Conservation (phyloP, 2,329 filamentous ascomycete genomes). For the Verticillium zaregamsianum region DNA sequence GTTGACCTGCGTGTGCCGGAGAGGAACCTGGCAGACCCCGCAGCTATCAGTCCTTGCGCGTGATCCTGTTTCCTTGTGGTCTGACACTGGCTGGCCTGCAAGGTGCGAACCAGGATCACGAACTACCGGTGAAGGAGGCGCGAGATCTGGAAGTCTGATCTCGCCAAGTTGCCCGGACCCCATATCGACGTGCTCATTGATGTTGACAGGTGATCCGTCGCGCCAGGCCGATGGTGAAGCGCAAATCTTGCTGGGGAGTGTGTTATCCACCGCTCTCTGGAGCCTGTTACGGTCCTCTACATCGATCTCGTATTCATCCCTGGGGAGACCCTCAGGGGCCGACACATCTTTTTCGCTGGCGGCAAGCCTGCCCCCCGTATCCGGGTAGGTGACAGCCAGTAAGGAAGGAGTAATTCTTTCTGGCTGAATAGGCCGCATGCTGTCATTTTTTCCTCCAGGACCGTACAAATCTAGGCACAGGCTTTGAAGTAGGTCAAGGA, state of each 20-base stretch:
- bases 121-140: background rate
- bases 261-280: background rate
- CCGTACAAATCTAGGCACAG: constrained; percentile 26
- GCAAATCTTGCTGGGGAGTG: background rate
- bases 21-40: background rate
- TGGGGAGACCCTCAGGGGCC: background rate
- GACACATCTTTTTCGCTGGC: background rate
- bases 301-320: background rate
- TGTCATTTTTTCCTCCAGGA: background rate
- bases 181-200: background rate
- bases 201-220: background rate
- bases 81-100: background rate
- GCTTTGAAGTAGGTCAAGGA: constrained; percentile 29
- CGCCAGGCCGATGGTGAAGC: background rate
- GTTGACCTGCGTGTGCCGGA: constrained; percentile 1
- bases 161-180: background rate
- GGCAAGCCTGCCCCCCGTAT: background rate
- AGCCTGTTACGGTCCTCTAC: background rate
- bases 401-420: background rate
- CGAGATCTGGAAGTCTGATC: background rate
- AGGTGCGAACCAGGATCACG: background rate
- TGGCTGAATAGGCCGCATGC: background rate
- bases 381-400: background rate
- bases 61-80: background rate
- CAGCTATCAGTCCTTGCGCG: background rate